Evolutionary conservation across 371 early-diverging fungal species (phyloP), one percentile per base, ranked within the genome.

Genomic region (Actinomortierella wolfii): DNA sequence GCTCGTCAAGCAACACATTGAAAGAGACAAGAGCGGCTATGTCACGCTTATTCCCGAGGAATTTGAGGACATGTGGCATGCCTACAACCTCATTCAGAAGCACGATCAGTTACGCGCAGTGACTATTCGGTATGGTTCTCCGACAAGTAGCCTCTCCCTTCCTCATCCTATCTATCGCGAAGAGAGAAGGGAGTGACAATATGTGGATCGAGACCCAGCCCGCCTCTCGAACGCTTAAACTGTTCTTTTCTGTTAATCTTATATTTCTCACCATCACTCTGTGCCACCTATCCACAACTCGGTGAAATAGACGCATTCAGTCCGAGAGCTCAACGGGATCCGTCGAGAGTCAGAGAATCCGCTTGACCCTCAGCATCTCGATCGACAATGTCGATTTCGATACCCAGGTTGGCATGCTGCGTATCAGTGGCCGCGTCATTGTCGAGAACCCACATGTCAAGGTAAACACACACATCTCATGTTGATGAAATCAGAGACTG

Each of bases 1-100:
- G 76, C 66, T 89, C 41, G 80, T 87, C 51, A 81, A 73, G 49
- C 87, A 86, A 57, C 53, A 54, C 49, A 74, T 89, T 29, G 89
- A 87, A 66, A 86, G 79, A 56, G 89, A 89, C 71, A 61, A 73
- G 26, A 84, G 88, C 6, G 89, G 89, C 23, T 80, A 73, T 61
- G 82, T 89, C n/a, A 85, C 83, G 1, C 68, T 89, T 23, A 79
- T 79, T 51, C 92, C 97, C 7, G 97, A 97, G 69, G 96, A 97
- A 67, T 71, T 87, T 47, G 97, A 98, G 73, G 99, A 97, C 78
- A 94, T 98, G 94, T 98, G 99, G 97, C 95, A 96, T 76, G 86
- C 93, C 28, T 98, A 97, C 82, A 97, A 97, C 78, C 81, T 98
- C 43, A 89, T 98, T 52, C 79, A 85, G 15, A 83, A 86, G 59